These are phyloP conservation scores for Plasmopara muralis DNA, from an alignment of 352 stramenopile species.

Conservation along the genomic window DNA sequence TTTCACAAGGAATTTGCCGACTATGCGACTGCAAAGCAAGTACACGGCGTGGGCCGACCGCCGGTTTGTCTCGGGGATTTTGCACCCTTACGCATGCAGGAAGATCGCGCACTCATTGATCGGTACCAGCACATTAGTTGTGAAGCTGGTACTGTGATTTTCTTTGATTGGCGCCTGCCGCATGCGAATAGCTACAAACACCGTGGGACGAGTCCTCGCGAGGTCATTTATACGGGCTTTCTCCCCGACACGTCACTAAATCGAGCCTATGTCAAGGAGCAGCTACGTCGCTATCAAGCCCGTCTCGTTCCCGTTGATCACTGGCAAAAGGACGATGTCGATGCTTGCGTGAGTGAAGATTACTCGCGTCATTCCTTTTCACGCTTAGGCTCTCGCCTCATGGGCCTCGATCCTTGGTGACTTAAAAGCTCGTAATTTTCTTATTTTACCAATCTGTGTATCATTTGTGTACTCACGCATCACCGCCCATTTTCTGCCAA, in stretches of 20 bases:
- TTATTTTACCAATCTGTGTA: slow-evolving; percentile 13
- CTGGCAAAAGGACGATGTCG: slow-evolving; percentile 64
- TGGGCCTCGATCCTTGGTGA: slow-evolving; percentile 59
- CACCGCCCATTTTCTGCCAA: slow-evolving; percentile 10
- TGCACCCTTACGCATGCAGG: slow-evolving; percentile 76
- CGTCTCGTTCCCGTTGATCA: slow-evolving; percentile 65
- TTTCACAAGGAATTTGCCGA: slow-evolving; percentile 82
- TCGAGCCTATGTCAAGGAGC: slow-evolving; percentile 55
- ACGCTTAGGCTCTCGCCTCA: slow-evolving; percentile 50
- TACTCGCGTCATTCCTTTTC: slow-evolving; percentile 67
- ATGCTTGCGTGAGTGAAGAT: slow-evolving; percentile 48
- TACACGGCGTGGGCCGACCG: slow-evolving; percentile 25
- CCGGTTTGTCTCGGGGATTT: slow-evolving; percentile 86
- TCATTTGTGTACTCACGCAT: slow-evolving; percentile 11
- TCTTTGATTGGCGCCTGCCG: slow-evolving; percentile 84
- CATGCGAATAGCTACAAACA: slow-evolving; percentile 87
- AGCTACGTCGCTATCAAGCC: slow-evolving; percentile 59
- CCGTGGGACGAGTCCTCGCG: slow-evolving; percentile 40
- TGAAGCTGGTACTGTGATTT: slow-evolving; percentile 69
- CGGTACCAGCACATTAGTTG: slow-evolving; percentile 63
- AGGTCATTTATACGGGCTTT: slow-evolving; percentile 85
- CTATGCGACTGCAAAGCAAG: slow-evolving; percentile 39
- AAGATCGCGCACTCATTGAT: slow-evolving; percentile 68
- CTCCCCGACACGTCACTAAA: slow-evolving; percentile 72
- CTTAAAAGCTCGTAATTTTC: slow-evolving; percentile 4